A percentile compares a stretch with the other conserved stretches of the same genome.
Evolutionary conservation across 2,329 filamentous ascomycete genomes (phyloP).

Genomic region (Fusarium gaditjirri): DNA sequence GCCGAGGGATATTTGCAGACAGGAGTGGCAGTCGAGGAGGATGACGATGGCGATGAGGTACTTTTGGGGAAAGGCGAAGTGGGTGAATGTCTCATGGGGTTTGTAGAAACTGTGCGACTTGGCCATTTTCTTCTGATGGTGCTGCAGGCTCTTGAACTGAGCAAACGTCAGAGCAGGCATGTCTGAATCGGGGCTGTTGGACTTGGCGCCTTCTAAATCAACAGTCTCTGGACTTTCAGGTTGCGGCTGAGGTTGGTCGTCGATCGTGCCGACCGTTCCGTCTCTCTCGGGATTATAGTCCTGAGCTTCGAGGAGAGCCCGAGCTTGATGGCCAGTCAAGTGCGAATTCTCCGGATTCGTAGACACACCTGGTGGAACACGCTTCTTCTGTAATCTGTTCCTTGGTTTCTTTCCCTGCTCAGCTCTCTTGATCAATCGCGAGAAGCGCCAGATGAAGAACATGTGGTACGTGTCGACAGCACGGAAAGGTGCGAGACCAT

Average conservation of each 20-base stretch:
- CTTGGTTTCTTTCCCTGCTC: conserved; percentile 60
- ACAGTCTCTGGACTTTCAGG: conserved; percentile 50
- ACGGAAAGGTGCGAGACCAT: conserved; percentile 78
- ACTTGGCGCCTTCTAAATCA: conserved; percentile 55
- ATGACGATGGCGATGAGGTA: conserved; percentile 82
- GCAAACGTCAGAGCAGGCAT: conserved; percentile 70
- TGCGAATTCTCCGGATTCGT: conserved; percentile 5
- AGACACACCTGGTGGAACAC: conserved; percentile 14
- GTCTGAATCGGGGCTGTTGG: conserved; percentile 55
- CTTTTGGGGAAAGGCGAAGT: conserved; percentile 79
- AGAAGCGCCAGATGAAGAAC: conserved; percentile 80
- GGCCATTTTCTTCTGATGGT: conserved; percentile 83
- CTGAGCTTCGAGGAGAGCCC: conserved; percentile 24
- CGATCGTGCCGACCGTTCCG: background rate
- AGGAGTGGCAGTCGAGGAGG: conserved; percentile 80
- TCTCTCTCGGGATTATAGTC: conserved; percentile 24
- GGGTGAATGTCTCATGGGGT: conserved; percentile 85
- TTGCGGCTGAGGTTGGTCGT: conserved; percentile 52
- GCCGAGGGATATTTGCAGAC: conserved; percentile 83
- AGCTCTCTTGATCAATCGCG: conserved; percentile 51
- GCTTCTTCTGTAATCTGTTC: conserved; percentile 35
- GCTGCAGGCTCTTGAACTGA: conserved; percentile 76
- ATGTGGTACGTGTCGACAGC: conserved; percentile 88
- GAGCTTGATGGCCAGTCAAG: conserved; percentile 38
- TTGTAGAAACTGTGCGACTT: conserved; percentile 91